A percentile compares a stretch with the other conserved stretches of the same genome.
Evolutionary conservation across 2,329 filamentous ascomycete genomes (phyloP).

Genomic region (Dryadomyces quercus-mongolicae): DNA sequence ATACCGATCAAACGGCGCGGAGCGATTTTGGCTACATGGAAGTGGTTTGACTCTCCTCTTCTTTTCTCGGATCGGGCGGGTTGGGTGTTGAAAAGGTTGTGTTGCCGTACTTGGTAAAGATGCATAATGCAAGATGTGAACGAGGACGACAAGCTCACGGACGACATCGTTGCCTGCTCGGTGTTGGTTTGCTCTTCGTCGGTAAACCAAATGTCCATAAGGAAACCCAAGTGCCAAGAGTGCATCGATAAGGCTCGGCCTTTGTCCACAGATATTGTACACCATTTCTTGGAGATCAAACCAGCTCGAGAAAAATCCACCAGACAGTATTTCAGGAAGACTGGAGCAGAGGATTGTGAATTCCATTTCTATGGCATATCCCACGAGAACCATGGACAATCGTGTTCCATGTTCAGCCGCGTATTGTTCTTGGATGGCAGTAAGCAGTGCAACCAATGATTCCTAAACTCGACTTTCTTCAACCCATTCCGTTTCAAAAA

Average conservation of each 20-base stretch:
- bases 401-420: not conserved
- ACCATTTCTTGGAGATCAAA: not conserved
- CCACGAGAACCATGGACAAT: not conserved
- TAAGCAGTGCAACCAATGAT: not conserved
- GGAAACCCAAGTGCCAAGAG: not conserved
- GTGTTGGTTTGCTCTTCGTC: not conserved
- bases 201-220: not conserved
- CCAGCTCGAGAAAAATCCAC: not conserved
- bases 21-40: not conserved
- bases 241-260: not conserved
- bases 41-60: not conserved
- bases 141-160: not conserved
- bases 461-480: not conserved
- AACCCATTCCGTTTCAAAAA: not conserved
- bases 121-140: not conserved
- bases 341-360: not conserved
- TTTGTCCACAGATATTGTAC: not conserved
- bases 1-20: not conserved
- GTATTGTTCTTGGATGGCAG: not conserved
- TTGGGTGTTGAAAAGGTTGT: not conserved
- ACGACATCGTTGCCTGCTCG: constrained; percentile 1
- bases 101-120: not conserved
- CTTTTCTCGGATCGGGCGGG: not conserved
- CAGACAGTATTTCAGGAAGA: not conserved
- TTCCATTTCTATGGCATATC: not conserved